A percentile compares a stretch with the other conserved stretches of the same genome.
Conservation (phyloP, 768 basidiomycete species). For the Lepiota subincarnata region DNA sequence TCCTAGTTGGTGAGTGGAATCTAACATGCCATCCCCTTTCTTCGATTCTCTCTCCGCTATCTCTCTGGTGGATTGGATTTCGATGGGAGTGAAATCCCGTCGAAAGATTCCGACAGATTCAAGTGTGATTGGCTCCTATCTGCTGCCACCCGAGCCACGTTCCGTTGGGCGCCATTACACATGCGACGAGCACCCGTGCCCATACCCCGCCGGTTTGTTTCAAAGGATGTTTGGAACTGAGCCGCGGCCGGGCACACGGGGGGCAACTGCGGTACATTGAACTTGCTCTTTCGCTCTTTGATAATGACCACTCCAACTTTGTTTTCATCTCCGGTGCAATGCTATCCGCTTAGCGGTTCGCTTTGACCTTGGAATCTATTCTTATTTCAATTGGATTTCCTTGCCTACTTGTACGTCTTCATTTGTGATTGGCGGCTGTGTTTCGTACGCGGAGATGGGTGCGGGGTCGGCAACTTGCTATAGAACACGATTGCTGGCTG, state of each 20-base stretch:
- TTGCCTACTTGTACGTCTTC: neutral
- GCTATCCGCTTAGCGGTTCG: neutral
- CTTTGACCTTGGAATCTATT: neutral
- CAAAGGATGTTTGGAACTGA: neutral
- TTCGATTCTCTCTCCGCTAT: constrained; percentile 6
- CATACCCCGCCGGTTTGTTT: neutral
- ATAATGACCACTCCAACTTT: neutral
- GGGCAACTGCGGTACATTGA: neutral
- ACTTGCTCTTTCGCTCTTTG: neutral
- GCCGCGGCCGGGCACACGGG: constrained; percentile 1
- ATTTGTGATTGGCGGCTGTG: neutral
- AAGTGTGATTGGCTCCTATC: neutral
- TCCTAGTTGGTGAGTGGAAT: constrained; percentile 55
- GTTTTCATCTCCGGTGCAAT: neutral
- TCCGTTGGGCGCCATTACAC: neutral
- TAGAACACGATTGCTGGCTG: neutral
- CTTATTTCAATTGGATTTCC: constrained; percentile 1
- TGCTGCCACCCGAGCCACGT: neutral
- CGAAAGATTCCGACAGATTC: neutral
- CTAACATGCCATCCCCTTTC: neutral
- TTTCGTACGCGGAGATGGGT: neutral
- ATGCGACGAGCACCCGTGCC: neutral
- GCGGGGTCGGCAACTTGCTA: neutral
- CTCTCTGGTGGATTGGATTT: neutral
- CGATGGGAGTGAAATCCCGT: constrained; percentile 4